Conservation (phyloP, 192 early-diverging fungal genomes). For the Chytriomyces confervae region DNA sequence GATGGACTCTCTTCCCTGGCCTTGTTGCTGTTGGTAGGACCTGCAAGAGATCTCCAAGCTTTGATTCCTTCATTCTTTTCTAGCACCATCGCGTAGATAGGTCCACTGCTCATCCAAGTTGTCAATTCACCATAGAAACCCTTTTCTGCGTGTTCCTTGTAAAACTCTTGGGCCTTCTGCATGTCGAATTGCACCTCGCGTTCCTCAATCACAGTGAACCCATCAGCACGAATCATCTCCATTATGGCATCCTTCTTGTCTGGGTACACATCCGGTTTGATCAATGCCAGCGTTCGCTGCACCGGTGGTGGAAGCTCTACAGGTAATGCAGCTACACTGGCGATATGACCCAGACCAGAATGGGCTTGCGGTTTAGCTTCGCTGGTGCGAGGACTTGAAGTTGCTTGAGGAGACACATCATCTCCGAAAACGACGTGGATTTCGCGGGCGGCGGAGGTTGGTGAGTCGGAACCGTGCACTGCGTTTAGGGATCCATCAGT, state of each 20-base stretch:
- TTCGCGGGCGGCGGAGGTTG: conserved; percentile 52
- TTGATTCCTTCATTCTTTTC: conserved; percentile 59
- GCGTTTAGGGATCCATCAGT: conserved; percentile 59
- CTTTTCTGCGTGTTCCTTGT: conserved; percentile 53
- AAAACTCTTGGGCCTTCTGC: conserved; percentile 52
- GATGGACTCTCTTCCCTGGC: conserved; percentile 59
- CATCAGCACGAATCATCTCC: conserved; percentile 33
- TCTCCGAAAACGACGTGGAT: conserved; percentile 55
- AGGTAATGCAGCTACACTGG: not conserved
- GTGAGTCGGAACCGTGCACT: conserved; percentile 66
- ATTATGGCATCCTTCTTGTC: conserved; percentile 54
- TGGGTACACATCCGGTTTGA: conserved; percentile 62
- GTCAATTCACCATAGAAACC: conserved; percentile 47
- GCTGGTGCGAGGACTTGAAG: conserved; percentile 19
- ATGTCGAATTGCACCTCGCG: conserved; percentile 40
- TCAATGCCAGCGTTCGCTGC: conserved; percentile 54
- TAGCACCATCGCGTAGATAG: conserved; percentile 64
- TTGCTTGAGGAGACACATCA: conserved; percentile 33
- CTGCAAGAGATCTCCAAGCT: conserved; percentile 61
- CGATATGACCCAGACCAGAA: not conserved
- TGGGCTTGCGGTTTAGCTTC: conserved; percentile 29
- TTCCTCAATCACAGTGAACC: conserved; percentile 40
- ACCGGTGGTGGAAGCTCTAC: conserved; percentile 6
- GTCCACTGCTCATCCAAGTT: conserved; percentile 51
- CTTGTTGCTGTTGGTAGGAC: conserved; percentile 65